These are phyloP conservation scores for Wickerhamiella vanderwaltii DNA, from an alignment of 805 yeast species.

Conservation along the genomic window DNA sequence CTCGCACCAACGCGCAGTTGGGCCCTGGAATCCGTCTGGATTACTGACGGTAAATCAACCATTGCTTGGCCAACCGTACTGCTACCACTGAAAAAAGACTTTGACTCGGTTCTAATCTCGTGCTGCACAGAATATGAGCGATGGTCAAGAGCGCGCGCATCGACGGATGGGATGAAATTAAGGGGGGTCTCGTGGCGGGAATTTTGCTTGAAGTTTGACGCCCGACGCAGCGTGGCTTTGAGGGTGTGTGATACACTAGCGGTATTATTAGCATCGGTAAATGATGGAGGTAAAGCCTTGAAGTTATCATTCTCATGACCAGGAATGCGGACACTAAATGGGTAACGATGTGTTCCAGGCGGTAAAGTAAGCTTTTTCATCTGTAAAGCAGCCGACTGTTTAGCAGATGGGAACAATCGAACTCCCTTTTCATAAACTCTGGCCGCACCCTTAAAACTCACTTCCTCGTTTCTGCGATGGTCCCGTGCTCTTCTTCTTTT, in stretches of 20 bases:
- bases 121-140: no score
- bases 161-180: constrained; percentile 6
- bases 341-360: constrained; percentile 12
- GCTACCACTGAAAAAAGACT: no score
- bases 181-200: constrained; percentile 11
- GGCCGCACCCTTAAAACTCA: not conserved
- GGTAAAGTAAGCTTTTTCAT: constrained; percentile 12
- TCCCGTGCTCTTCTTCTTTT: not conserved
- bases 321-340: constrained; percentile 11
- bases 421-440: constrained; percentile 5
- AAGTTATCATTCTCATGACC: constrained; percentile 1
- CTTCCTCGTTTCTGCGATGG: not conserved
- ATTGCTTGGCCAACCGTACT: no score
- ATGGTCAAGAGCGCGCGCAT: not conserved
- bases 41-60: no score
- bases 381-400: not conserved
- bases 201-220: constrained; percentile 8
- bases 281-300: constrained; percentile 5
- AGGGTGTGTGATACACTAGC: constrained; percentile 5
- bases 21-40: no score
- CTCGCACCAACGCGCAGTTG: no score
- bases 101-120: no score
- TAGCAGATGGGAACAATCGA: constrained; percentile 11
- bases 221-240: constrained; percentile 11
- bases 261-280: constrained; percentile 1